Percentiles rank a stretch among this genome's conserved stretches.
phyloP scores from a whole-genome alignment of 2,329 filamentous ascomycete genomes.

The Pseudogymnoascus sp. region DNA sequence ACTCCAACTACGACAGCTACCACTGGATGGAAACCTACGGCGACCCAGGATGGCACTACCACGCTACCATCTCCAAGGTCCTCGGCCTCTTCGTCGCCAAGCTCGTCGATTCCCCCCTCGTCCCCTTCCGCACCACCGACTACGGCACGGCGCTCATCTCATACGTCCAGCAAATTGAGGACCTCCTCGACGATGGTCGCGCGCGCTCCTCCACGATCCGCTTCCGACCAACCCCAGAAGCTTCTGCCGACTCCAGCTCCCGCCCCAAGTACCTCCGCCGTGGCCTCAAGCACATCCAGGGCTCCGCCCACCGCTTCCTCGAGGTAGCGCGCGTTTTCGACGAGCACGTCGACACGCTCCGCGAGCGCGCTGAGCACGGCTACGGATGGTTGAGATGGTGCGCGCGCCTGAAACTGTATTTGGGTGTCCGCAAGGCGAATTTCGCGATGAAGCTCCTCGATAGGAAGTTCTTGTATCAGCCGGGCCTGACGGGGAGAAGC shows the following conservation, averaged over 20 bases:
- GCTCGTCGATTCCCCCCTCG: constrained; percentile 42
- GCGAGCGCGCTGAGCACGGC: constrained; percentile 39
- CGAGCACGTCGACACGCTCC: constrained; percentile 21
- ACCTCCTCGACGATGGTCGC: constrained; percentile 22
- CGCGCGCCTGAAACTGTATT: constrained; percentile 55
- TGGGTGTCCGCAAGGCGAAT: constrained; percentile 61
- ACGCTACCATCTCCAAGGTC: constrained; percentile 49
- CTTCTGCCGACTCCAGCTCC: background rate
- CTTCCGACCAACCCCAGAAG: background rate
- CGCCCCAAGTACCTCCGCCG: constrained; percentile 19
- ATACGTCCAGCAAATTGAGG: constrained; percentile 25
- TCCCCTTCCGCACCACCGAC: constrained; percentile 44
- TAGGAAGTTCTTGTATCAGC: constrained; percentile 65
- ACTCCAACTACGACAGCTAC: constrained; percentile 78
- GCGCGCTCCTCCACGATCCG: constrained; percentile 2
- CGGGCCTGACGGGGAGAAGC: constrained; percentile 66
- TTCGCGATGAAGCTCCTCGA: constrained; percentile 78
- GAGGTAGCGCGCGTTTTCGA: constrained; percentile 20
- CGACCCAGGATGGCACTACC: constrained; percentile 56
- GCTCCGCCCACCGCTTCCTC: constrained; percentile 18
- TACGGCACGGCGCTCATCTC: constrained; percentile 28
- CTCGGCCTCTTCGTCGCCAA: constrained; percentile 42
- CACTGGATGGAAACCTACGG: constrained; percentile 77
- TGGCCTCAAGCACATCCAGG: constrained; percentile 18
- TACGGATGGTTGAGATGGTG: constrained; percentile 76